Percentiles rank a stretch among this genome's conserved stretches.
phyloP scores from a whole-genome alignment of 2,329 filamentous ascomycete species.

The Dactylellina leptospora region DNA sequence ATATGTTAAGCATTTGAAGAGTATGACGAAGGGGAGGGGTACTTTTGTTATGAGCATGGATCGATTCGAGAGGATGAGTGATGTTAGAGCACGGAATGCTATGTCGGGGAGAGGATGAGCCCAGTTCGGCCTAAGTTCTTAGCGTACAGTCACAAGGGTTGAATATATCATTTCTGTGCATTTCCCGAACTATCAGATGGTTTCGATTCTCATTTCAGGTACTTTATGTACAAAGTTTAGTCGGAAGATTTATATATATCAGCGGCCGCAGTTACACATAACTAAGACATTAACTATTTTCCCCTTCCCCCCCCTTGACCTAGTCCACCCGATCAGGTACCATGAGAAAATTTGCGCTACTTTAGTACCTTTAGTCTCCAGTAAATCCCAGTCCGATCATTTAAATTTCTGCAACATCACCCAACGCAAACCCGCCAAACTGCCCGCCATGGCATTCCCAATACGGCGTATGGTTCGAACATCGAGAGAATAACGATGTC shows the following conservation, averaged over 20 bases:
- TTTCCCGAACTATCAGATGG: too few species aligned
- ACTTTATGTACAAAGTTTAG: not conserved
- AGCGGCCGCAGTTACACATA: too few species aligned
- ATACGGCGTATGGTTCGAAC: slow-evolving; percentile 3
- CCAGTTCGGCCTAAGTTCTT: too few species aligned
- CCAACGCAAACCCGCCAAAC: slow-evolving; percentile 13
- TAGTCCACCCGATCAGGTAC: not conserved
- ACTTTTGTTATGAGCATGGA: slow-evolving; percentile 80
- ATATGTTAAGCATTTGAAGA: slow-evolving; percentile 86
- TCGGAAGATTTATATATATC: too few species aligned
- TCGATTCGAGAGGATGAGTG: slow-evolving; percentile 73
- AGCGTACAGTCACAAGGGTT: too few species aligned
- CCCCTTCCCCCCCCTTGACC: too few species aligned
- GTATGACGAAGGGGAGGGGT: slow-evolving; percentile 84
- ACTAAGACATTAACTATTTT: too few species aligned
- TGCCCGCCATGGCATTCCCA: not conserved
- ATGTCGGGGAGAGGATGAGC: slow-evolving; percentile 56
- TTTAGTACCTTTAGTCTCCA: slow-evolving; percentile 2
- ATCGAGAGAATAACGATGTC: not conserved
- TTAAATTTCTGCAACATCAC: slow-evolving; percentile 21
- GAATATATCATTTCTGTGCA: too few species aligned
- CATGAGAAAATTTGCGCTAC: slow-evolving; percentile 31
- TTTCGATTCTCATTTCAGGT: not conserved
- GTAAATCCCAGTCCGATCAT: slow-evolving; percentile 9
- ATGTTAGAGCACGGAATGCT: slow-evolving; percentile 68